Evolutionary conservation across 73 alveolate genomes (phyloP), one percentile per base, ranked within the genome.

Genomic region (Paramecium bursaria): DNA sequence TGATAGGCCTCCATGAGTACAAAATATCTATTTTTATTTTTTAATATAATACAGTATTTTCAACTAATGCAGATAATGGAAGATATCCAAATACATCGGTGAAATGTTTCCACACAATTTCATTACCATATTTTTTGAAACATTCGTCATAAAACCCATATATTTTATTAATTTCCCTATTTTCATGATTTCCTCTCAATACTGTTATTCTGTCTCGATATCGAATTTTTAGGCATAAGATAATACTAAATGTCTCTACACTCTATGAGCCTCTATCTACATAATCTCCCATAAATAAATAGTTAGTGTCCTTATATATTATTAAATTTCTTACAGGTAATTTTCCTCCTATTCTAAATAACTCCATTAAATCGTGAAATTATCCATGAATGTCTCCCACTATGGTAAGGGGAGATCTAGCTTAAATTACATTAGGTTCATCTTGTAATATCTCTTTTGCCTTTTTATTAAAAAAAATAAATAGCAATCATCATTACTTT

Each of bases 361-460:
- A 55, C 86, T 91, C 99, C 50, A 95, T 61, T 39, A 96, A 87
- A 90, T 96, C 99, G 53, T 95, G 96, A 90, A 91, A 95, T 74
- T 96, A 98, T 47, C 99, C 99, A 86, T 96, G 99, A 48, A 96
- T 86, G 88, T 96, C 99, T 25, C 99, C 99, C 80, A 97, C 95
- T 33, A 95, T 92, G 46, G 98, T 95, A 55, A 96, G 96, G 39
- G 98, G 97, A 21, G 91, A 52, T 74, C 87, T 74, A 3, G 91
- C 97, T n/a, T 73, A 31, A 27, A 60, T 54, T 54, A 87, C 74
- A 87, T 92, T 90, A 31, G 94, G 35, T 74, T 95, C 92, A 85
- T 90, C 92, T 46, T 55, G 31, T 49, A 96, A 89, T 46, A 95
- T 90, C 77, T 96, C 99, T 87, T 95, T 96, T 11, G 95, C 97